phyloP scores from a whole-genome alignment of 1,284 basidiomycete species.

The Puccinia novopanici region DNA sequence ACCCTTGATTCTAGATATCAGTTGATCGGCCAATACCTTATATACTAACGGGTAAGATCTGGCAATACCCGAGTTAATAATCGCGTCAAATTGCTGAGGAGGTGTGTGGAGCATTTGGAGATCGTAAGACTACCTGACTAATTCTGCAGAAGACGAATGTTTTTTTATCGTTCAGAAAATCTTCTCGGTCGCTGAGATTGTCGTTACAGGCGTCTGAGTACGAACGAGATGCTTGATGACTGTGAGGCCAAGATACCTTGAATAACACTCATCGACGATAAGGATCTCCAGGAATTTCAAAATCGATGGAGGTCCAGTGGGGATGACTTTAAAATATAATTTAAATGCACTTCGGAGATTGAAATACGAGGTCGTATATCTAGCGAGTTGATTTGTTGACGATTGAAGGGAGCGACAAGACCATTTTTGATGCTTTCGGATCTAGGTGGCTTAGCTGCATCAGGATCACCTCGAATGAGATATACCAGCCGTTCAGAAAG shows the following conservation, averaged over 20 bases:
- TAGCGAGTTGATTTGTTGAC: constrained; percentile 13
- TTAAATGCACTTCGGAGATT: constrained; percentile 42
- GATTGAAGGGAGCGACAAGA: constrained; percentile 19
- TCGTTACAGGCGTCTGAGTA: constrained; percentile 19
- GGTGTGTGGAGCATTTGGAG: constrained; percentile 7
- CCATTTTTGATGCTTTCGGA: too few species aligned
- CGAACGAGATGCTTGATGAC: constrained; percentile 39
- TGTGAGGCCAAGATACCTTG: constrained; percentile 13
- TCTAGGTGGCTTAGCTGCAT: too few species aligned
- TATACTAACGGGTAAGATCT: constrained; percentile 23
- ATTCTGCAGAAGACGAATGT: neutral
- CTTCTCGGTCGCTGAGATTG: constrained; percentile 13
- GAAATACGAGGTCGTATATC: neutral
- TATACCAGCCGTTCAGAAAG: too few species aligned
- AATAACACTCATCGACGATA: constrained; percentile 26
- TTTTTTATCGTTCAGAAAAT: constrained; percentile 8
- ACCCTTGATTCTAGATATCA: constrained; percentile 14
- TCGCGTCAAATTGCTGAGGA: neutral
- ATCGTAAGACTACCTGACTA: constrained; percentile 7
- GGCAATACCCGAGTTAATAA: neutral
- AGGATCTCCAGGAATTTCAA: constrained; percentile 26
- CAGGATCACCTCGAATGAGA: too few species aligned
- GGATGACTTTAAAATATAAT: constrained; percentile 28
- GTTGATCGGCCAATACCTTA: constrained; percentile 42
- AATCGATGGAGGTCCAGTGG: constrained; percentile 15